Conservation (phyloP, 176 grass and related monocot genomes). For the Elymus sibiricus region DNA sequence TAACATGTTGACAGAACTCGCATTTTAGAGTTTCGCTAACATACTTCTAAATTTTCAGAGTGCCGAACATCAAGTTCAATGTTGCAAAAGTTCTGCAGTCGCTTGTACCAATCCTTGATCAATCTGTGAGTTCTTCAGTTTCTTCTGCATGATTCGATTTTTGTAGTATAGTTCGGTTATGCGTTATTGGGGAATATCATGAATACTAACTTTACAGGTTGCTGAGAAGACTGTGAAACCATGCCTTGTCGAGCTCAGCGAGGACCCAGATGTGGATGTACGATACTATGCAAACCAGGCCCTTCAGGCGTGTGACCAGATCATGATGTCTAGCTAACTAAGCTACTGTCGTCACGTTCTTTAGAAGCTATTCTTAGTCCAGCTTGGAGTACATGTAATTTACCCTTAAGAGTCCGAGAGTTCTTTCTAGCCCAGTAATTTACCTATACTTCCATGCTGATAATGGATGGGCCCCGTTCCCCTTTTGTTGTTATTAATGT, state of each 20-base stretch:
- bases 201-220: slow-evolving; percentile 42
- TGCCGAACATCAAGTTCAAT: slow-evolving; percentile 98
- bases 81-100: slow-evolving; percentile 85
- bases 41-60: slow-evolving; percentile 41
- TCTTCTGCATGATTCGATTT: neutral
- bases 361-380: slow-evolving; percentile 34
- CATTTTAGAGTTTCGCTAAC: neutral
- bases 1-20: neutral
- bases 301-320: slow-evolving; percentile 78
- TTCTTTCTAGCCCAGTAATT: slow-evolving; percentile 26
- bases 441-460: slow-evolving; percentile 26
- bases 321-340: slow-evolving; percentile 79
- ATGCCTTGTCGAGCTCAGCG: slow-evolving; percentile 87
- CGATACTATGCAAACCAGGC: slow-evolving; percentile 79
- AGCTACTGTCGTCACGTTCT: slow-evolving; percentile 8
- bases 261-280: slow-evolving; percentile 97
- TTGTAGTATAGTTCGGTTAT: neutral
- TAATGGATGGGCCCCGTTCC: slow-evolving; percentile 18
- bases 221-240: slow-evolving; percentile 71
- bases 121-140: slow-evolving; percentile 55
- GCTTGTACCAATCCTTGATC: slow-evolving; percentile 70
- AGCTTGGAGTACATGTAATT: slow-evolving; percentile 45
- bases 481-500: slow-evolving; percentile 26
- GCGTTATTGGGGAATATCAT: slow-evolving; percentile 25
- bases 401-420: slow-evolving; percentile 18